Conservation (phyloP, 1,284 basidiomycete species). For the Cutaneotrichosporon curvatum region DNA sequence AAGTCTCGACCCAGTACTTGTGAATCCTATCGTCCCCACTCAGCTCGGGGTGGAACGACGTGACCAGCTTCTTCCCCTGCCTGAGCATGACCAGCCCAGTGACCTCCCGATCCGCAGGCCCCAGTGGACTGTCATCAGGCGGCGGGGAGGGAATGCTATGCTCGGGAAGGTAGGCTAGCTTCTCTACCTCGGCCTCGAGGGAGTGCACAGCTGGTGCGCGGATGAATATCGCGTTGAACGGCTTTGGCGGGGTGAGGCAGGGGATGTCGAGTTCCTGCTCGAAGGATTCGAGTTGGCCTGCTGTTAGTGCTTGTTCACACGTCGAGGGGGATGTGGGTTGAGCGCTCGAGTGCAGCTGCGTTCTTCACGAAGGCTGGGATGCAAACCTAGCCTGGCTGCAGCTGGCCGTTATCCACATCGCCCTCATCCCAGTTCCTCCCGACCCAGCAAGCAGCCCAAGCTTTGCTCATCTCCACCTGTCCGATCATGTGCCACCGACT, state of each 20-base stretch:
- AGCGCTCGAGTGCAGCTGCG: too few relatives aligned
- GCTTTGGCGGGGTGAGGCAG: constrained; percentile 56
- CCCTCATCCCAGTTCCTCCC: too few relatives aligned
- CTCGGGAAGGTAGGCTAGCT: constrained; percentile 62
- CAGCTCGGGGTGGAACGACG: constrained; percentile 91
- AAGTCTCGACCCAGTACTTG: constrained; percentile 50
- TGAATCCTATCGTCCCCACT: constrained; percentile 83
- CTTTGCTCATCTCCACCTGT: too few relatives aligned
- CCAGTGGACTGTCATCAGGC: constrained; percentile 34
- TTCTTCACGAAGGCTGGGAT: too few relatives aligned
- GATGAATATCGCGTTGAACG: constrained; percentile 88
- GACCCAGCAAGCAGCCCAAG: too few relatives aligned
- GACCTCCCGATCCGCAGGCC: constrained; percentile 44
- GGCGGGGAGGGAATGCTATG: constrained; percentile 52
- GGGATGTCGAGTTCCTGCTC: constrained; percentile 67
- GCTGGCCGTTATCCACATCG: too few relatives aligned
- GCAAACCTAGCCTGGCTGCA: too few relatives aligned
- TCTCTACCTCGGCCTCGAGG: constrained; percentile 7
- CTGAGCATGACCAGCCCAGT: constrained; percentile 74
- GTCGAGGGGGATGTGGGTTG: too few relatives aligned
- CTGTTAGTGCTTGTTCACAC: constrained; percentile 9
- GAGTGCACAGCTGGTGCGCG: constrained; percentile 62
- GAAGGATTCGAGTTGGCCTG: constrained; percentile 66
- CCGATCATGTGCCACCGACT: too few relatives aligned
- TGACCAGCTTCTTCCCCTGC: constrained; percentile 76